Evolutionary conservation across 768 basidiomycete genomes (phyloP).

Genomic region (Tephrocybe sp.): DNA sequence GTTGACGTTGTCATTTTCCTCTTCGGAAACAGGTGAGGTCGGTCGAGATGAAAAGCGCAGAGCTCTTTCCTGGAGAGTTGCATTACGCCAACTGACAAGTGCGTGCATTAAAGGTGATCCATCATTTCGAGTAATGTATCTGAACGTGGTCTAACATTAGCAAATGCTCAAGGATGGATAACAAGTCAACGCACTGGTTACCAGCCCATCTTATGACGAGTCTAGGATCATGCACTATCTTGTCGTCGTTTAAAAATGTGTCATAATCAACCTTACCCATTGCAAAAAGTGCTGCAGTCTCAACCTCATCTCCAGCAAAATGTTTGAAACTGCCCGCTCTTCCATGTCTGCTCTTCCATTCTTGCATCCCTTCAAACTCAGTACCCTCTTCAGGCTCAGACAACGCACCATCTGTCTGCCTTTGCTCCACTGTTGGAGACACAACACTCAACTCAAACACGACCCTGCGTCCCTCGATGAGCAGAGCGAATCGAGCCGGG

Average conservation of each 20-base stretch:
- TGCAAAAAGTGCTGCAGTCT: conserved; percentile 55
- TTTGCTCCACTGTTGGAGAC: conserved; percentile 24
- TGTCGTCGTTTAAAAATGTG: conserved; percentile 62
- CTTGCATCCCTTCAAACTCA: conserved; percentile 14
- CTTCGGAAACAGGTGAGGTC: conserved; percentile 31
- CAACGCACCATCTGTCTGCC: conserved; percentile 11
- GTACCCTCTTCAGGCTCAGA: conserved; percentile 16
- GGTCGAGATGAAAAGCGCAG: conserved; percentile 30
- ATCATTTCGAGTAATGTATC: conserved; percentile 77
- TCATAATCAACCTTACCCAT: conserved; percentile 62
- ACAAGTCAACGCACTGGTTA: conserved; percentile 48
- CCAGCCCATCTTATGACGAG: conserved; percentile 76
- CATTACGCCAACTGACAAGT: conserved; percentile 65
- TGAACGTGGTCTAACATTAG: conserved; percentile 19
- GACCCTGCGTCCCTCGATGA: conserved; percentile 55
- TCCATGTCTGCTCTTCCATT: conserved; percentile 23
- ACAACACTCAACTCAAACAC: conserved; percentile 78
- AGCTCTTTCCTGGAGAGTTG: conserved; percentile 28
- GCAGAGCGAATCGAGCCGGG: conserved; percentile 60
- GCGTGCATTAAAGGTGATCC: conserved; percentile 74
- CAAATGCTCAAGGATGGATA: background rate
- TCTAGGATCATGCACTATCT: conserved; percentile 54
- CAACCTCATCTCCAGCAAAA: conserved; percentile 45
- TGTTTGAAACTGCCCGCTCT: conserved; percentile 16
- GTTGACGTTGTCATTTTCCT: conserved; percentile 26